Conservation (phyloP, 306 rosid species). For the Herpetospermum pedunculosum region DNA sequence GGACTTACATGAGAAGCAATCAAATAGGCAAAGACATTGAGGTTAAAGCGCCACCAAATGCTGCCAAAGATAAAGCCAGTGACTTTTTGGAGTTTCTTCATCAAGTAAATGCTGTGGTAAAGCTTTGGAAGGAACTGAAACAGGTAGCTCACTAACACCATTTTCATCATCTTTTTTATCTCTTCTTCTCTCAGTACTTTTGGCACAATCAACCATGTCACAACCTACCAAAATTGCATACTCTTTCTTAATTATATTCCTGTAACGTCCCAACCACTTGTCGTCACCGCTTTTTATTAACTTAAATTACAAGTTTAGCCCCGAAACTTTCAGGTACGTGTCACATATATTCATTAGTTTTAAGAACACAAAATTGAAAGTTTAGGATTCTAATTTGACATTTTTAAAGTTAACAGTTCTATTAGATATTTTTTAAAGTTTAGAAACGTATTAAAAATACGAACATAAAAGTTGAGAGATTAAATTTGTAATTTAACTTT, state of each 20-base stretch:
- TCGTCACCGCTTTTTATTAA: no score
- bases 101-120: slow-evolving; percentile 77
- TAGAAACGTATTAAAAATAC: no score
- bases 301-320: no score
- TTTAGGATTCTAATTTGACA: no score
- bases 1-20: slow-evolving; percentile 87
- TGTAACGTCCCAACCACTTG: background rate
- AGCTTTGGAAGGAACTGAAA: slow-evolving; percentile 92
- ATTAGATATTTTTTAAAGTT: no score
- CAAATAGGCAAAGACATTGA: slow-evolving; percentile 88
- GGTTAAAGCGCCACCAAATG: slow-evolving; percentile 98
- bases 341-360: no score
- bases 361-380: no score
- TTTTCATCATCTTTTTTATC: slow-evolving; percentile 77
- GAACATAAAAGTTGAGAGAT: no score
- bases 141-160: slow-evolving; percentile 54
- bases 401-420: no score
- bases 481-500: no score
- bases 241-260: background rate
- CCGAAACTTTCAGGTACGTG: no score
- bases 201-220: slow-evolving; percentile 81
- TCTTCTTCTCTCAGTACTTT: slow-evolving; percentile 70
- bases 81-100: slow-evolving; percentile 89
- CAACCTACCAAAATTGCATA: slow-evolving; percentile 38
- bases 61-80: slow-evolving; percentile 93